Evolutionary conservation across 2,329 filamentous ascomycete genomes (phyloP), one percentile per base, ranked within the genome.

Genomic region (Plectosphaerella sp.): DNA sequence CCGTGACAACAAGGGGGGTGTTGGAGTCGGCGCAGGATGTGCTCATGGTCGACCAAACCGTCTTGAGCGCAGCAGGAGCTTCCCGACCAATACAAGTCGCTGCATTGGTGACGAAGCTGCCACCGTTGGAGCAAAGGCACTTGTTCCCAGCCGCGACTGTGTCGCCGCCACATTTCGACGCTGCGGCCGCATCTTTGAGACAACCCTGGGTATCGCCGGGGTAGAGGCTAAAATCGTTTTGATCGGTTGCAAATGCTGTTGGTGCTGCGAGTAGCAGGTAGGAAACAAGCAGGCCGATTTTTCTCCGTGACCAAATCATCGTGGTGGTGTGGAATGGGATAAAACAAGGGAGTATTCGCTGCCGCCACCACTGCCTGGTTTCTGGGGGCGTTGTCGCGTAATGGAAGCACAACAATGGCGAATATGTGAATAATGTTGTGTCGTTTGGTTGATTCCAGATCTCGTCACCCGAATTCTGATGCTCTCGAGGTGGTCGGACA

Each of bases 51-150:
- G 63, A 59, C 57, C 77, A 82, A 15, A 77, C 74, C 15, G 60
- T 52, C 14, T 63, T 55, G 6, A 80, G 57, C 45, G 79, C 73
- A 20, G 20, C 57, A 0, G 62, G 59, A 42, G 67, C 68, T 3
- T 60, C 36, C 15, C 59, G 53, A 8, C 72, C 76, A 12, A 82
- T 60, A 56, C 79, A 82, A 12, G 55, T 57, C 3, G 78, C 79
- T 2, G 75, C 60, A 35, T 69, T 68, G 18, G 70, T 73, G 54
- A 81, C 65, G 61, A 81, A 82, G 56, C 72, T 66, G 51, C 73
- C 73, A 33, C 68, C 64, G 56, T 81, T 79, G 55, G 62, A 61
- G 60, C 79, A 82, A 2, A 81, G 67, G 50, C 79, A 82, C 2
- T 60, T 49, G 57, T 82, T 81, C 55, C 79, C 65, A 28, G 69